Evolutionary conservation across 495 filamentous ascomycete genomes (phyloP).

Genomic region (Aspergillus wentii): DNA sequence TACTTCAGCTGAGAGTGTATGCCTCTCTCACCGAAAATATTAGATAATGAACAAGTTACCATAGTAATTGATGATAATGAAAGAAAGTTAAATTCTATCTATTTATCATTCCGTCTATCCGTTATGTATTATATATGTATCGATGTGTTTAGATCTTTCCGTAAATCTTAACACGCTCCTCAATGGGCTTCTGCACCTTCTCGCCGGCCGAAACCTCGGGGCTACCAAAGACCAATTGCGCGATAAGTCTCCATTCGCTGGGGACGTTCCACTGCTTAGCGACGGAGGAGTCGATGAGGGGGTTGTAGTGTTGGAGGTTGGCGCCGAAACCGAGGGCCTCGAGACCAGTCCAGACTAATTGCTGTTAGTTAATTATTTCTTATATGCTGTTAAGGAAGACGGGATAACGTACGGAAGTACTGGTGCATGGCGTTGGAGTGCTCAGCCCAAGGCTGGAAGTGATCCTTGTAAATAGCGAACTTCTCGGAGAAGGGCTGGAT

Average conservation of each 20-base stretch:
- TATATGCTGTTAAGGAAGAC: neutral
- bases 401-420: conserved; percentile 35
- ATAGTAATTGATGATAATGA: no score
- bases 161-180: conserved; percentile 35
- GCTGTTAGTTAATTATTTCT: conserved; percentile 4
- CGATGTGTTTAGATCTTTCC: conserved; percentile 20
- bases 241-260: conserved; percentile 38
- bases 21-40: no score
- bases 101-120: no score
- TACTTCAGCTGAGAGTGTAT: no score
- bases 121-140: no score
- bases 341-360: conserved; percentile 47
- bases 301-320: conserved; percentile 55
- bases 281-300: conserved; percentile 40
- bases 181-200: conserved; percentile 33
- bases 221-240: conserved; percentile 50
- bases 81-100: no score
- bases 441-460: conserved; percentile 46
- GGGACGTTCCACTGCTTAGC: conserved; percentile 43
- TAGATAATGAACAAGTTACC: no score
- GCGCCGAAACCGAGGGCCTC: conserved; percentile 47
- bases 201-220: conserved; percentile 26
- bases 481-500: conserved; percentile 41
- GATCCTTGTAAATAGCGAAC: conserved; percentile 36
- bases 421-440: conserved; percentile 54